These are phyloP conservation scores for Irineochytrium annulatum DNA, from an alignment of 192 early-diverging fungal species.

Conservation along the genomic window DNA sequence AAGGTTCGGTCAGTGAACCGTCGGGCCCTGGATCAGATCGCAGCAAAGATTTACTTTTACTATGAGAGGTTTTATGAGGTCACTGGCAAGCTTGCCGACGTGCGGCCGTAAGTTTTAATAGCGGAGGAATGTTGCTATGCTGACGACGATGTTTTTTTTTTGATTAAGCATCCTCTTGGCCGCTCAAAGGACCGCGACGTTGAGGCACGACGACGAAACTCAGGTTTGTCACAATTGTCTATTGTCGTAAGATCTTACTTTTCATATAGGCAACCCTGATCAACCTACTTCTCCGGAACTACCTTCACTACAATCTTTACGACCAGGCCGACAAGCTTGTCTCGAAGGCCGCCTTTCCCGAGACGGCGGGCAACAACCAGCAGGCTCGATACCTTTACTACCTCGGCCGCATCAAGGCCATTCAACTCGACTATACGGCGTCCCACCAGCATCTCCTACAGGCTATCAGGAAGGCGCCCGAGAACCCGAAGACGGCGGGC, in stretches of 20 bases:
- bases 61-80: constrained; percentile 89
- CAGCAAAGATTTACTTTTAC: constrained; percentile 91
- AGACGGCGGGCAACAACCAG: constrained; percentile 87
- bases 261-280: constrained; percentile 70
- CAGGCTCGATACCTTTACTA: constrained; percentile 95
- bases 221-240: constrained; percentile 46
- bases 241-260: neutral
- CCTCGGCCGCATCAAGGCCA: constrained; percentile 90
- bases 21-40: constrained; percentile 84
- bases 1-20: constrained; percentile 69
- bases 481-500: constrained; percentile 74
- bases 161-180: constrained; percentile 62
- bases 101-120: constrained; percentile 57
- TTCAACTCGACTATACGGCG: constrained; percentile 94
- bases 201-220: constrained; percentile 86
- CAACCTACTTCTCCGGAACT: constrained; percentile 88
- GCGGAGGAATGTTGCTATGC: neutral
- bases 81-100: constrained; percentile 62
- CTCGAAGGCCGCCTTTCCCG: constrained; percentile 84
- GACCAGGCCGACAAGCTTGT: constrained; percentile 97
- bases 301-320: constrained; percentile 90
- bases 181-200: constrained; percentile 85
- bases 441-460: constrained; percentile 84
- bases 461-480: constrained; percentile 94
- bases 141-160: neutral